A percentile compares a stretch with the other conserved stretches of the same genome.
These are phyloP conservation scores for Colletotrichum lindemuthianum DNA, from an alignment of 2,329 filamentous ascomycete genomes.

Conservation along the genomic window DNA sequence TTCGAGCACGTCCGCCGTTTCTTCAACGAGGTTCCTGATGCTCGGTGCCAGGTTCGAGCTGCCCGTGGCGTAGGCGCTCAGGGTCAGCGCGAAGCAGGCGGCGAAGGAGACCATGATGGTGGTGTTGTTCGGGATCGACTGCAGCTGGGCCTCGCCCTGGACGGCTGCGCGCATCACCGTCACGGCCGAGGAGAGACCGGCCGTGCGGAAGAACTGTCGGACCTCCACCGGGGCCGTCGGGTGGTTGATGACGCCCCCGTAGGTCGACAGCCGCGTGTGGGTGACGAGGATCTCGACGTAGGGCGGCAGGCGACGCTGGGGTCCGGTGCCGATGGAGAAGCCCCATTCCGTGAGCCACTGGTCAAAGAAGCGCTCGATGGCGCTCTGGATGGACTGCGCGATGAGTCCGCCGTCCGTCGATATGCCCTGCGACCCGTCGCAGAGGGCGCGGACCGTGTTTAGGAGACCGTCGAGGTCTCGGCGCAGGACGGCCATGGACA, in stretches of 20 bases:
- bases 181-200: conserved; percentile 76
- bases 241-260: conserved; percentile 79
- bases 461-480: conserved; percentile 72
- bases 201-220: conserved; percentile 77
- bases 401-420: conserved; percentile 62
- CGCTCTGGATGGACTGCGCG: conserved; percentile 66
- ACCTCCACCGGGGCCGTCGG: conserved; percentile 76
- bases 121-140: conserved; percentile 83
- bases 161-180: conserved; percentile 80
- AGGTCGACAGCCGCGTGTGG: conserved; percentile 78
- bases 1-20: conserved; percentile 75
- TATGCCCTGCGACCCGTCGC: conserved; percentile 63
- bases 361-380: conserved; percentile 73
- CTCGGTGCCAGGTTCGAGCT: conserved; percentile 70
- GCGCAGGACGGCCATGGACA: conserved; percentile 76
- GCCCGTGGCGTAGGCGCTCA: conserved; percentile 68
- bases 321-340: conserved; percentile 63
- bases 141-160: conserved; percentile 74
- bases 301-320: conserved; percentile 69
- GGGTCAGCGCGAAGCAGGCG: conserved; percentile 73
- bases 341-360: conserved; percentile 73
- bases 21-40: conserved; percentile 71
- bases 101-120: conserved; percentile 83
- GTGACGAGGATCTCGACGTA: conserved; percentile 81
- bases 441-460: conserved; percentile 65